These are phyloP conservation scores for Emmonsiellopsis sp. DNA, from an alignment of 2,329 filamentous ascomycete genomes.

Conservation along the genomic window DNA sequence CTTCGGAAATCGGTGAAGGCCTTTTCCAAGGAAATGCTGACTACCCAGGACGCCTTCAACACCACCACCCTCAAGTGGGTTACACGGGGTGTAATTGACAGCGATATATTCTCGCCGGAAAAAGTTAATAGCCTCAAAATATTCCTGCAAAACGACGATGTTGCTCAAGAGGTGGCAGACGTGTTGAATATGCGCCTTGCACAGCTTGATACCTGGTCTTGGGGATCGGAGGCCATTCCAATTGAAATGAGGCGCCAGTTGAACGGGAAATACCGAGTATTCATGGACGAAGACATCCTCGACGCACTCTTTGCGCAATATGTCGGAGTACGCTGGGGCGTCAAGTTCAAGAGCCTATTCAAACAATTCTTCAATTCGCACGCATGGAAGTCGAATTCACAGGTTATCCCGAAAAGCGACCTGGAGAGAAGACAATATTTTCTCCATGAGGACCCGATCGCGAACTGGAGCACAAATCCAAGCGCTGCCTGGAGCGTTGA, in stretches of 20 bases:
- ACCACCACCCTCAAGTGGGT: slow-evolving; percentile 33
- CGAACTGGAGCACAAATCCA: slow-evolving; percentile 8
- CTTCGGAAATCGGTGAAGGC: slow-evolving; percentile 32
- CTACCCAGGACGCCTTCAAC: slow-evolving; percentile 31
- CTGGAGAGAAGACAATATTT: slow-evolving; percentile 39
- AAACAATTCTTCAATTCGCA: slow-evolving; percentile 24
- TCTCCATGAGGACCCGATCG: slow-evolving; percentile 18
- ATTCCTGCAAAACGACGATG: slow-evolving; percentile 40
- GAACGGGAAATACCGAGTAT: slow-evolving; percentile 51
- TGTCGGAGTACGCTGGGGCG: slow-evolving; percentile 44
- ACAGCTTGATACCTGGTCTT: slow-evolving; percentile 44
- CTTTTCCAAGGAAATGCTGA: slow-evolving; percentile 26
- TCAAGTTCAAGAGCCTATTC: slow-evolving; percentile 39
- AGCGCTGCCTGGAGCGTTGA: slow-evolving; percentile 16
- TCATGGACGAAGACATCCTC: slow-evolving; percentile 51
- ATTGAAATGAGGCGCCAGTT: slow-evolving; percentile 45
- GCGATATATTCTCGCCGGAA: slow-evolving; percentile 44
- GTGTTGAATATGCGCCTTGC: slow-evolving; percentile 49
- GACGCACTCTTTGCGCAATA: slow-evolving; percentile 48
- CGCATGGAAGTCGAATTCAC: slow-evolving; percentile 33
- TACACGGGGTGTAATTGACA: slow-evolving; percentile 42
- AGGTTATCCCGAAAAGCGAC: slow-evolving; percentile 29
- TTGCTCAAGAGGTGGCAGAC: slow-evolving; percentile 46
- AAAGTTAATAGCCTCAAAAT: slow-evolving; percentile 44
- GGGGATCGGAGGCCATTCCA: slow-evolving; percentile 38